Evolutionary conservation across 2,329 filamentous ascomycete species (phyloP), one percentile per base, ranked within the genome.

Genomic region (Camillea tinctor): DNA sequence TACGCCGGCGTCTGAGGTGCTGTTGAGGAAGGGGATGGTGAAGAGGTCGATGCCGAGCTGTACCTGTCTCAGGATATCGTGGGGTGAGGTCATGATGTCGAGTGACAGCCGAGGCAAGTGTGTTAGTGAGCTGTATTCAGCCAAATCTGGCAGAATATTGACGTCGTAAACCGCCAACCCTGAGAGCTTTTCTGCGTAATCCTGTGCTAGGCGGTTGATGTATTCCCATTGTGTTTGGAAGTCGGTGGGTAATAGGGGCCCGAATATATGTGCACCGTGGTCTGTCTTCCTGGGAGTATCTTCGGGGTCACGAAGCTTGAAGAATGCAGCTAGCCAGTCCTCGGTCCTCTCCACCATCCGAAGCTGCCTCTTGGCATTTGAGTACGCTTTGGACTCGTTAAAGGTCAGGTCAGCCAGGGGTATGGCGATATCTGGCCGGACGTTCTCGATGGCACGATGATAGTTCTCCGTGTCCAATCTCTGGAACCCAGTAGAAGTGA

Each of bases 301-400:
- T 20, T 73, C 71, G 20, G 68, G 60, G 11, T 73, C 75, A 57
- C 78, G 73, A 24, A 76, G 72, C 17, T 77, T 75, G 40, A 93
- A 79, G 55, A 92, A 86, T 63, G 90, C 84, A 22, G 86, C 84
- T 19, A 94, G 80, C 92, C 93, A 98, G 44, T 85, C 83, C 72
- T 95, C 90, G 0, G 92, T 97, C 59, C 94, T 84, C 70, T 95
- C 92, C 22, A 87, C 88, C 88, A 97, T 97, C 70, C 91, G 93
- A 40, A 87, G 81, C 52, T 90, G 85, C 52, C 93, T 84, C 76
- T 96, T 97, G 9, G 82, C 78, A 2, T 88, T 85, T 0, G 90
- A 84, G 3, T 65, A 66, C 9, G 59, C 57, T 13, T 60, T 60
- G 9, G 61, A 58, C 57, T 79, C 78, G 67, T 68, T 77, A 66